Percentiles rank a stretch among this genome's conserved stretches.
Evolutionary conservation across 2,329 filamentous ascomycete genomes (phyloP).

Genomic region (Aureobasidium sp.): DNA sequence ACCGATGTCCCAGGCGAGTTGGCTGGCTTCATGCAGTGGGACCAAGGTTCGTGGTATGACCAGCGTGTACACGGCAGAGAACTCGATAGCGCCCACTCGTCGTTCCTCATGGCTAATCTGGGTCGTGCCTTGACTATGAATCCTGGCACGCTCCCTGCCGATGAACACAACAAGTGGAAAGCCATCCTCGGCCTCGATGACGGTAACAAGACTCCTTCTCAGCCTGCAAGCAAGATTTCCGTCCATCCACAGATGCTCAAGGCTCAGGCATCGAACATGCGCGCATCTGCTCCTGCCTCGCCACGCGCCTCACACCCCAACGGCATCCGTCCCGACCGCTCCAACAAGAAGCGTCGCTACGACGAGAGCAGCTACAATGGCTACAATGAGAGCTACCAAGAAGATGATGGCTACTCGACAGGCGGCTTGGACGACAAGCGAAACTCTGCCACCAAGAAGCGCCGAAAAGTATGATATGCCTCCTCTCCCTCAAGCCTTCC

Average conservation of each 20-base stretch:
- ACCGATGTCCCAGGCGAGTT: conserved; percentile 30
- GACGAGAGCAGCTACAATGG: conserved; percentile 66
- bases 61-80: conserved; percentile 32
- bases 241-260: conserved; percentile 15
- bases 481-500: not conserved
- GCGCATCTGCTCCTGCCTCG: conserved; percentile 27
- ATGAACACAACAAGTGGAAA: conserved; percentile 34
- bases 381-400: conserved; percentile 62
- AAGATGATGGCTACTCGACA: conserved; percentile 64
- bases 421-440: conserved; percentile 58
- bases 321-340: conserved; percentile 51
- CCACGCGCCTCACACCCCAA: conserved; percentile 29
- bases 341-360: conserved; percentile 66
- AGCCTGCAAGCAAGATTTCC: not conserved
- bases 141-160: conserved; percentile 32
- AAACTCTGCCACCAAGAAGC: conserved; percentile 36
- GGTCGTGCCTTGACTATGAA: conserved; percentile 34
- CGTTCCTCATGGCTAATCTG: conserved; percentile 28
- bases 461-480: conserved; percentile 41
- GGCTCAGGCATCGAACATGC: conserved; percentile 11
- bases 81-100: conserved; percentile 23
- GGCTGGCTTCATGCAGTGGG: conserved; percentile 26
- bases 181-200: conserved; percentile 38
- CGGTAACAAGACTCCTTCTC: conserved; percentile 11
- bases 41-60: conserved; percentile 33